These are phyloP conservation scores for Dipodascus geniculatus DNA, from an alignment of 805 yeast species.

Conservation along the genomic window DNA sequence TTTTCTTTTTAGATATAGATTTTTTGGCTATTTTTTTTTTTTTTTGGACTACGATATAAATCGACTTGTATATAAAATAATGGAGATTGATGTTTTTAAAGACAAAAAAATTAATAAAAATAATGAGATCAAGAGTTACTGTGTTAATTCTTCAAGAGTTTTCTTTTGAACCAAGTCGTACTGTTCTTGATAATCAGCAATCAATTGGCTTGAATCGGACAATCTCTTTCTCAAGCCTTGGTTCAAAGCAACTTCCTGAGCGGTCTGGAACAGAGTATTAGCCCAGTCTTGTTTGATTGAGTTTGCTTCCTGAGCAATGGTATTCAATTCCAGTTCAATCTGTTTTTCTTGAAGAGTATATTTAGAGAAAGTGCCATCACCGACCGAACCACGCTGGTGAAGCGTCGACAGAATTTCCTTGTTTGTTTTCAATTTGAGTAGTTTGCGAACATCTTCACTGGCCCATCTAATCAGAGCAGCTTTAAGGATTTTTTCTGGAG, in stretches of 20 bases:
- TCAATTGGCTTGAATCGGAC: constrained; percentile 17
- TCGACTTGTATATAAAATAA: not conserved
- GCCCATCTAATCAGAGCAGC: constrained; percentile 60
- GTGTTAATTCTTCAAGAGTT: constrained; percentile 9
- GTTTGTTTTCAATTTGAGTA: constrained; percentile 70
- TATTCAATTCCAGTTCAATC: constrained; percentile 72
- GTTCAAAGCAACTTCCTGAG: constrained; percentile 85
- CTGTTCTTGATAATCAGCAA: constrained; percentile 13
- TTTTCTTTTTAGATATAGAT: no score
- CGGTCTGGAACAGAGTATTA: constrained; percentile 57
- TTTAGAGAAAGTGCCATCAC: constrained; percentile 78
- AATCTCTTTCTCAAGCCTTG: constrained; percentile 80
- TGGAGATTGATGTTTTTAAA: no score
- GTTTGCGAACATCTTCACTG: constrained; percentile 78
- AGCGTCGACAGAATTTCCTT: constrained; percentile 57
- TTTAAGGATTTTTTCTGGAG: constrained; percentile 68
- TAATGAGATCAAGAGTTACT: not conserved
- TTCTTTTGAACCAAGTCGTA: constrained; percentile 9
- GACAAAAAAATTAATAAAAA: no score
- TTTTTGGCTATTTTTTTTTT: not conserved
- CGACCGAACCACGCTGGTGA: constrained; percentile 81
- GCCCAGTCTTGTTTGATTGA: constrained; percentile 69
- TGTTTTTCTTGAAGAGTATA: constrained; percentile 66
- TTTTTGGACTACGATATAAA: not conserved
- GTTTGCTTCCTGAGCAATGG: constrained; percentile 66